Evolutionary conservation across 208 protist genomes (phyloP).

Genomic region (Trypanosoma congolense): DNA sequence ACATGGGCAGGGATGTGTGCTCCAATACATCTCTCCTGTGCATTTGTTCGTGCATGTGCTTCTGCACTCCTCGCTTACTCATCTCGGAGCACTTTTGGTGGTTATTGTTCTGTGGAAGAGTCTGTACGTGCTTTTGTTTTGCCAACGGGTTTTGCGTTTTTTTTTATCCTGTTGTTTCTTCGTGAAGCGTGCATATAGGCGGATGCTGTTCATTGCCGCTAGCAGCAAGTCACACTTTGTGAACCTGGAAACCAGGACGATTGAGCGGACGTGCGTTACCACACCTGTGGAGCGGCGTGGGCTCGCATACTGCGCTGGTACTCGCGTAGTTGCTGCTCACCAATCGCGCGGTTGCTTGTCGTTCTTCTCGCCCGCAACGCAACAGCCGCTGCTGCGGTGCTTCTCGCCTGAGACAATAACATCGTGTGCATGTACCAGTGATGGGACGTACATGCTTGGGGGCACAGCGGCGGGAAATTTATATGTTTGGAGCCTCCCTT

Average conservation of each 20-base stretch:
- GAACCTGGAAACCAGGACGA: conserved; percentile 41
- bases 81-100: no score
- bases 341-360: conserved; percentile 50
- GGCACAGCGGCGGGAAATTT: conserved; percentile 58
- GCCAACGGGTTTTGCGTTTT: neutral
- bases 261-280: conserved; percentile 49
- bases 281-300: conserved; percentile 27
- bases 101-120: no score
- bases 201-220: conserved; percentile 76
- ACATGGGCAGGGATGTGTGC: no score
- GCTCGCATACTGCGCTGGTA: conserved; percentile 38
- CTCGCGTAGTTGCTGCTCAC: conserved; percentile 33
- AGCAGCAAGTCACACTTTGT: conserved; percentile 44
- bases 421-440: conserved; percentile 39
- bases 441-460: conserved; percentile 62
- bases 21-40: no score
- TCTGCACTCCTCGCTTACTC: no score
- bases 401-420: conserved; percentile 63
- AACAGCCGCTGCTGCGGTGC: conserved; percentile 69
- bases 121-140: neutral
- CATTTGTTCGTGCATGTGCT: no score
- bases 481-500: conserved; percentile 63
- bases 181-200: no score
- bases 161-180: neutral
- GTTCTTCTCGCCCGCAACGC: conserved; percentile 49